A percentile compares a stretch with the other conserved stretches of the same genome.
phyloP scores from a whole-genome alignment of 441 rosid species.

The Francoa sonchifolia region DNA sequence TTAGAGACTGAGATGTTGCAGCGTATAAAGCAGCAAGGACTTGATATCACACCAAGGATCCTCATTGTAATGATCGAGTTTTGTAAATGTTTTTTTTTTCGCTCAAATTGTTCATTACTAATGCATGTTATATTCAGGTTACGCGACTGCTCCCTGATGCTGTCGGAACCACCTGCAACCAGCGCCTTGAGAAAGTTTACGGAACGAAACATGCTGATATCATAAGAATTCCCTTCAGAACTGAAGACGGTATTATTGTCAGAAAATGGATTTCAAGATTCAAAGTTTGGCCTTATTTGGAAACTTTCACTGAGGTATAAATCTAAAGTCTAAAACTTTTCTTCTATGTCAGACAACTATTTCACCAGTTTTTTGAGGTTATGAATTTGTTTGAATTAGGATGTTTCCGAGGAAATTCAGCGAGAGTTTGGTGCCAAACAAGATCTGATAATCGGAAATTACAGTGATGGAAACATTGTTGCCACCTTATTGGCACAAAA shows the following conservation, averaged over 20 bases:
- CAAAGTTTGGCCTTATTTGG: constrained; percentile 97
- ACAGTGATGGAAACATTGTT: constrained; percentile 93
- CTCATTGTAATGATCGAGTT: constrained; percentile 76
- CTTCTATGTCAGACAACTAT: no score
- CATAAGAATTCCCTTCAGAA: constrained; percentile 86
- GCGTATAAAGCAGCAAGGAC: constrained; percentile 87
- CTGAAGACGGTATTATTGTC: constrained; percentile 68
- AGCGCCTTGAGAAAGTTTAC: constrained; percentile 78
- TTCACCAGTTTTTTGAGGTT: no score
- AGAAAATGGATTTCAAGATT: constrained; percentile 92
- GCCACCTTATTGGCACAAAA: constrained; percentile 86
- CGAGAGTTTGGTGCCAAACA: constrained; percentile 87
- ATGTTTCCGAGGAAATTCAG: constrained; percentile 71
- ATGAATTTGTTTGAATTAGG: constrained; percentile 27
- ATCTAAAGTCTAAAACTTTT: no score
- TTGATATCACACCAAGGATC: constrained; percentile 73
- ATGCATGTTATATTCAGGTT: no score
- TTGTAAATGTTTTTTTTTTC: neutral
- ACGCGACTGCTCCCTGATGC: constrained; percentile 95
- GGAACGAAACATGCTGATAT: constrained; percentile 74
- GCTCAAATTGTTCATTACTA: no score
- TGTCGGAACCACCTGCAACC: constrained; percentile 86
- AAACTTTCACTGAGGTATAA: constrained; percentile 87
- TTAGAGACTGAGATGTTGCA: constrained; percentile 78
- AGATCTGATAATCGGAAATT: constrained; percentile 87